A percentile compares a stretch with the other conserved stretches of the same genome.
Conservation (phyloP, 345 rosid genomes). For the Salix brachista region DNA sequence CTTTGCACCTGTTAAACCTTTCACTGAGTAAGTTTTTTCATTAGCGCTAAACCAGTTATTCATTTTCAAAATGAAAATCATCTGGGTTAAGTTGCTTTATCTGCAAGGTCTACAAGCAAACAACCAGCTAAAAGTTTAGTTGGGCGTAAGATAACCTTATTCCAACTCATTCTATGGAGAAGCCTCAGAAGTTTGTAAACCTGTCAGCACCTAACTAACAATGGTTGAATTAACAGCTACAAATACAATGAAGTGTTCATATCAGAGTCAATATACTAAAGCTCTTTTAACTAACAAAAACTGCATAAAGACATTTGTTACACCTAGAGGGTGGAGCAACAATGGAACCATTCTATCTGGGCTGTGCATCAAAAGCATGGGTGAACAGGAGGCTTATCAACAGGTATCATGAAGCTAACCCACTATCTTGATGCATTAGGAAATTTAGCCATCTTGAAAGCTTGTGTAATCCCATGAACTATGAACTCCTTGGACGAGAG, state of each 20-base stretch:
- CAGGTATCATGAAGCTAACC: not conserved
- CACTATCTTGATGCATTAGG: conserved; percentile 9
- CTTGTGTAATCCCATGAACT: conserved; percentile 56
- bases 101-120: not conserved
- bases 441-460: conserved; percentile 30
- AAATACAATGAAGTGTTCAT: too few species aligned
- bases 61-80: not conserved
- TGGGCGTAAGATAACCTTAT: not conserved
- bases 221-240: not conserved
- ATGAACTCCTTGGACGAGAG: conserved; percentile 42
- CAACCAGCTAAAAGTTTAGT: not conserved
- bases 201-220: not conserved
- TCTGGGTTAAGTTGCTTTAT: not conserved
- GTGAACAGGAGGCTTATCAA: not conserved
- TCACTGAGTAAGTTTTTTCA: not conserved
- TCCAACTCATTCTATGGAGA: too few species aligned
- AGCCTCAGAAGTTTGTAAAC: not conserved
- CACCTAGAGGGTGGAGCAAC: not conserved
- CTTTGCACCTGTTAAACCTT: not conserved
- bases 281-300: not conserved
- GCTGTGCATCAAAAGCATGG: not conserved
- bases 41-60: not conserved
- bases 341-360: not conserved
- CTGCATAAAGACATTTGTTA: not conserved
- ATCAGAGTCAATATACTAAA: not conserved